Evolutionary conservation across 805 yeast species (phyloP).

Genomic region (Yamadazyma takamatsuzukensis): DNA sequence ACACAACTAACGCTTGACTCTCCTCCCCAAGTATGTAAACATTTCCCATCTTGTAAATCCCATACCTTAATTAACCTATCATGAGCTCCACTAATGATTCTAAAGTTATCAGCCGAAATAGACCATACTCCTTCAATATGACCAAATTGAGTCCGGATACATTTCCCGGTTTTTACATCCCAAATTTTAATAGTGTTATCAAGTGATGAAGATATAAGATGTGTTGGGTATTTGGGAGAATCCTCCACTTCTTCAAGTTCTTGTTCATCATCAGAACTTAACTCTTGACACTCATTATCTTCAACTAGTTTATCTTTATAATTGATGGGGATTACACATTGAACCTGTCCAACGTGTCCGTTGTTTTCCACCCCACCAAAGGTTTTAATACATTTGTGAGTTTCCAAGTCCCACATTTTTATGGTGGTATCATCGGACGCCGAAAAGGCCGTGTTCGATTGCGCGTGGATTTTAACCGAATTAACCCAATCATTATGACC

Average conservation of each 20-base stretch:
- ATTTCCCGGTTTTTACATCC: constrained; percentile 84
- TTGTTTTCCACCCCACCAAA: constrained; percentile 71
- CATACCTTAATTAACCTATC: constrained; percentile 87
- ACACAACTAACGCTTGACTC: constrained; percentile 62
- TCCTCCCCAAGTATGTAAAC: constrained; percentile 89
- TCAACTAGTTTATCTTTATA: constrained; percentile 59
- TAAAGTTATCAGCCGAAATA: constrained; percentile 90
- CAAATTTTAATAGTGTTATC: constrained; percentile 92
- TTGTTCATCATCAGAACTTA: constrained; percentile 13
- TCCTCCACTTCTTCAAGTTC: constrained; percentile 15
- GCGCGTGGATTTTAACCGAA: constrained; percentile 79
- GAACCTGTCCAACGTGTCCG: constrained; percentile 94
- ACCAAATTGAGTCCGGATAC: constrained; percentile 93
- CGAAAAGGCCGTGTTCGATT: constrained; percentile 74
- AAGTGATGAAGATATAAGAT: constrained; percentile 78
- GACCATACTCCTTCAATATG: constrained; percentile 99
- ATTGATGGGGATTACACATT: constrained; percentile 82
- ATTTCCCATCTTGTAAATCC: constrained; percentile 93
- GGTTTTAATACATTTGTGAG: constrained; percentile 72
- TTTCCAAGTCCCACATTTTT: constrained; percentile 88
- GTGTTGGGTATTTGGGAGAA: constrained; percentile 60
- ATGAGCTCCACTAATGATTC: constrained; percentile 93
- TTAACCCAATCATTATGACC: constrained; percentile 95
- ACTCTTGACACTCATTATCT: constrained; percentile 39
- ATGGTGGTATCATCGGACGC: constrained; percentile 91